Conservation (phyloP, 139 green algal species). For the Ettlia oleoabundans region DNA sequence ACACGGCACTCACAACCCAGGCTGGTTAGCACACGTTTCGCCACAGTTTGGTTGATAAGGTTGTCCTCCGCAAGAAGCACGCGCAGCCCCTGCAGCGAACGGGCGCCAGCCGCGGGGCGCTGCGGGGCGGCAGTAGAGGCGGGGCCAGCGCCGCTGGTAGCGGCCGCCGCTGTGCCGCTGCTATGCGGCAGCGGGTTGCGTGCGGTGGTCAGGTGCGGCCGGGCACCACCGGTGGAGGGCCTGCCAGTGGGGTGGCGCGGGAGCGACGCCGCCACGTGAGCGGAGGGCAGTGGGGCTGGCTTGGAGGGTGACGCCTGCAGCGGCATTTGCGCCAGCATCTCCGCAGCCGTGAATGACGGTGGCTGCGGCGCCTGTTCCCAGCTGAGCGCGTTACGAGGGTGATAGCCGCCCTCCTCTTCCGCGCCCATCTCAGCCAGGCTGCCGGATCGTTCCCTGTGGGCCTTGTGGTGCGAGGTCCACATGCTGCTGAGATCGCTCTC, state of each 20-base stretch:
- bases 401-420: not conserved
- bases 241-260: slow-evolving; percentile 32
- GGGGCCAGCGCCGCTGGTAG: no score
- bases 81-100: slow-evolving; percentile 36
- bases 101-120: no score
- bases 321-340: slow-evolving; percentile 22
- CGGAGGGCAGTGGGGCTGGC: not conserved
- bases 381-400: not conserved
- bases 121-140: not conserved
- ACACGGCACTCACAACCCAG: slow-evolving; percentile 65
- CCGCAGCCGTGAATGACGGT: slow-evolving; percentile 11
- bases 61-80: slow-evolving; percentile 91
- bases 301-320: not conserved
- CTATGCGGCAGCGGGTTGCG: no score
- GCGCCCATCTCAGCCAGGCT: not conserved
- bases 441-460: not conserved
- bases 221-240: no score
- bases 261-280: no score
- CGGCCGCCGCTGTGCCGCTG: no score
- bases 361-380: slow-evolving; percentile 18
- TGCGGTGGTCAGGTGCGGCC: no score
- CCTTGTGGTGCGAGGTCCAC: slow-evolving; percentile 16
- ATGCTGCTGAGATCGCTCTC: slow-evolving; percentile 6
- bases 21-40: slow-evolving; percentile 73
- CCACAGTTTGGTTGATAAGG: slow-evolving; percentile 88